These are phyloP conservation scores for Euphorbia celastroides DNA, from an alignment of 441 rosid species.

Conservation along the genomic window DNA sequence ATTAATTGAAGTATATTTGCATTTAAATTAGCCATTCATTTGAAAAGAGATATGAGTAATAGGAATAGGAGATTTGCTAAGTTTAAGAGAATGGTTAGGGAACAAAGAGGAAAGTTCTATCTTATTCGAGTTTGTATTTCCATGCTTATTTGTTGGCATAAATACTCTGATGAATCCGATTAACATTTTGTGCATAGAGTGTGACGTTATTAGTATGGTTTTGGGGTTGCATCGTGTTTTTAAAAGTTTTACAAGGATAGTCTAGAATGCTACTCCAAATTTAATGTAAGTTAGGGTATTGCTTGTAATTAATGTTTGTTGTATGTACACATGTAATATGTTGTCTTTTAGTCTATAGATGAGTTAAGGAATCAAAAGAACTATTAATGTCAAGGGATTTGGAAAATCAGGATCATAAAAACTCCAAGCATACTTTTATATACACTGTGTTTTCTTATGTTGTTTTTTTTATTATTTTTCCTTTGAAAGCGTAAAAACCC, in stretches of 20 bases:
- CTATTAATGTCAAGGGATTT: constrained; percentile 20
- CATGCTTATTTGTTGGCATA: constrained; percentile 61
- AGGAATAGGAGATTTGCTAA: constrained; percentile 34
- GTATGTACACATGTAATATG: not conserved
- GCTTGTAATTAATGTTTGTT: not conserved
- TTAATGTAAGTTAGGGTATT: not conserved
- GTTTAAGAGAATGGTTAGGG: constrained; percentile 59
- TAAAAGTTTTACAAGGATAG: no score
- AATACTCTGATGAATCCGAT: constrained; percentile 19
- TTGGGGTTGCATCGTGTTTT: no score
- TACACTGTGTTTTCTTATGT: no score
- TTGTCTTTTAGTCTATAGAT: not conserved
- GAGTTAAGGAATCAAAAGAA: not conserved
- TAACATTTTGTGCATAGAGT: no score
- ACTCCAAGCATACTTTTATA: no score
- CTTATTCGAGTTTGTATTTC: constrained; percentile 52
- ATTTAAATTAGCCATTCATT: not conserved
- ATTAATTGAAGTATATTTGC: not conserved
- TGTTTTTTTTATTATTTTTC: no score
- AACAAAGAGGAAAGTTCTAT: constrained; percentile 55
- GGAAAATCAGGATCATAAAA: constrained; percentile 20
- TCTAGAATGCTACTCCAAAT: no score
- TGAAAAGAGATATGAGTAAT: constrained; percentile 17
- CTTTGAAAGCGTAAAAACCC: not conserved
- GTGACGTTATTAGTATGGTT: no score